Evolutionary conservation across 305 asterid species (phyloP), one percentile per base, ranked within the genome.

Genomic region (Fraxinus angustifolia): DNA sequence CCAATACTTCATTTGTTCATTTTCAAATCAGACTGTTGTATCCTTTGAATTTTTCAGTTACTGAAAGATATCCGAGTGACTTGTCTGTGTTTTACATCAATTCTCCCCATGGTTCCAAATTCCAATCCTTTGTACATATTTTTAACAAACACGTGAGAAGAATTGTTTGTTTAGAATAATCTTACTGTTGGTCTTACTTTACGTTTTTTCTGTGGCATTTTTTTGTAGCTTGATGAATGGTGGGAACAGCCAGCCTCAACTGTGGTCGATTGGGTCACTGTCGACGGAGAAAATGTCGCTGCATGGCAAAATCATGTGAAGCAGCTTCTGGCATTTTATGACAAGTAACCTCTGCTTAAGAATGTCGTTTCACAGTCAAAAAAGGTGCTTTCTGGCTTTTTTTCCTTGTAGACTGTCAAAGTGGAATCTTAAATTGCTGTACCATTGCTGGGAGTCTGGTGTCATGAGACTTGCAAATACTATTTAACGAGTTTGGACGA

Each of bases 221-320:
- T 33, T 76, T 82, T 81, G 84, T 89, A 96, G 99, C 97, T 96
- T 73, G 99, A 93, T 82, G 98, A 96, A 87, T 96, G 99, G 98
- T 96, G 98, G 98, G 98, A 96, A 81, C 99, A 96, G 81, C 99
- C 99, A 72, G 98, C 98, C 40, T 92, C 99, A 8, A 85, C 97
- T 56, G 98, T 91, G 56, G 97, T 94, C 58, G 99, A 96, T 85
- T 96, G 99, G 99, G 98, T 93, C 70, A 82, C 95, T 1, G 92
- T 94, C 5, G 99, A 96, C 78, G 99, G 99, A 74, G 97, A 96
- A 88, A 94, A 93, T 81, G 99, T 93, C 80, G 91, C 92, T 80
- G 93, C 92, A 0, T 96, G 98, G 99, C 97, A 91, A 86, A 94
- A 96, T 86, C 98, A 94, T 73, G 92, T 94, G 86, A 96, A 94